A percentile compares a stretch with the other conserved stretches of the same genome.
These are phyloP conservation scores for Trypanosoma brucei DNA, from an alignment of 208 protist species.

Conservation along the genomic window DNA sequence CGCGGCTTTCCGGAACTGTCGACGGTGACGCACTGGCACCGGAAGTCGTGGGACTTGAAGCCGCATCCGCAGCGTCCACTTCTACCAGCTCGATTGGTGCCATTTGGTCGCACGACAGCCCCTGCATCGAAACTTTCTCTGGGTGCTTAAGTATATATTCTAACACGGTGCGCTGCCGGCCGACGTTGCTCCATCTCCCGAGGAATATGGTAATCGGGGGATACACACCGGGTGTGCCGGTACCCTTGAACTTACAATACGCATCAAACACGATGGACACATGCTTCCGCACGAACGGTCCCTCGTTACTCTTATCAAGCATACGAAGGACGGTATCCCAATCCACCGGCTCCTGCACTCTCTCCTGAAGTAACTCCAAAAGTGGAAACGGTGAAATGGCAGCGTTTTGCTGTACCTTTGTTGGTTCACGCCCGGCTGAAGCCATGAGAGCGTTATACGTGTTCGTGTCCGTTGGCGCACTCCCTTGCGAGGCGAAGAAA, in stretches of 20 bases:
- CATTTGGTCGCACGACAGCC: constrained; percentile 33
- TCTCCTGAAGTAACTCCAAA: constrained; percentile 56
- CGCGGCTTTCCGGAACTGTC: constrained; percentile 34
- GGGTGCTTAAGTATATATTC: constrained; percentile 84
- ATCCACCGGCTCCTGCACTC: constrained; percentile 36
- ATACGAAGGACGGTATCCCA: constrained; percentile 74
- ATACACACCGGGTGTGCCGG: constrained; percentile 39
- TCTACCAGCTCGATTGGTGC: constrained; percentile 56
- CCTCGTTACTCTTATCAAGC: constrained; percentile 64
- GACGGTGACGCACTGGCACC: constrained; percentile 1
- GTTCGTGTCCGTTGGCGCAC: constrained; percentile 56
- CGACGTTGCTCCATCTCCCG: constrained; percentile 69
- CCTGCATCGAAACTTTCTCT: constrained; percentile 72
- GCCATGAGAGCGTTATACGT: constrained; percentile 74
- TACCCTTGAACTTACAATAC: constrained; percentile 76
- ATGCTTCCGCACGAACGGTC: constrained; percentile 64
- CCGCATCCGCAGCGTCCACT: background rate
- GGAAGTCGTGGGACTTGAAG: constrained; percentile 8
- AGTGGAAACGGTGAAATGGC: constrained; percentile 74
- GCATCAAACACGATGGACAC: constrained; percentile 84
- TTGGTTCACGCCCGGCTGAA: constrained; percentile 57
- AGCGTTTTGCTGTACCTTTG: constrained; percentile 43
- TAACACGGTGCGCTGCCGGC: constrained; percentile 62
- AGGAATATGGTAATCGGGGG: constrained; percentile 76
- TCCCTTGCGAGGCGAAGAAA: constrained; percentile 81